Evolutionary conservation across 2,329 filamentous ascomycete genomes (phyloP), one percentile per base, ranked within the genome.

Genomic region (Aureobasidium mangrovei): DNA sequence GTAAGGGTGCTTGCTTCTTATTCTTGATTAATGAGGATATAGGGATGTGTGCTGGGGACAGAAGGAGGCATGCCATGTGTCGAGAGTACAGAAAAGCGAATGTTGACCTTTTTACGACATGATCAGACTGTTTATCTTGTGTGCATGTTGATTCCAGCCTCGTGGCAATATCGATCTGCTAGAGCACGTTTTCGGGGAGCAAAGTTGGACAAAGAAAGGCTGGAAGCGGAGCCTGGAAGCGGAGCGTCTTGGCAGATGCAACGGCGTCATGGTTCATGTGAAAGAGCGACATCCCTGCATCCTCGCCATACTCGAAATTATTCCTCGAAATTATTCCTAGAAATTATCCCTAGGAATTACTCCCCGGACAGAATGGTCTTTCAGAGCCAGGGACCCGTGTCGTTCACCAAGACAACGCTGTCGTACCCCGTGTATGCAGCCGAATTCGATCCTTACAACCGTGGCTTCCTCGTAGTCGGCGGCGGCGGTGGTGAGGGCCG

Each of bases 361-460:
- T 12, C 7, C 39, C 42, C 42, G 6, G 29, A 39, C 48, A 43
- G 36, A 36, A 54, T 54, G 52, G 44, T 55, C 7, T 47, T 55
- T 3, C 36, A 48, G 27, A 33, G 27, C 3, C 38, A 46, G 7
- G 53, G 53, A 43, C 58, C 63, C 24, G 65, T 70, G 5, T 70
- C 70, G 53, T 72, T 67, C 60, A 79, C 85, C 57, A 85, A 82
- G 68, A 74, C 82, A 61, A 81, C 82, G 54, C 80, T 94, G 60
- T 81, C 83, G 56, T 96, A 91, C 70, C 91, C 91, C 46, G 80
- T 95, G 56, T 95, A 90, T 69, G 83, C 86, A 54, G 86, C 89
- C 67, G 90, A 90, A 65, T 96, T 95, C 69, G 89, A 95, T 66
- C 88, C 86, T 49, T 79, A 85, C 64, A 83, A 94, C 72, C 79